Conservation (phyloP, 2,329 filamentous ascomycete species). For the Aspergillus niger region DNA sequence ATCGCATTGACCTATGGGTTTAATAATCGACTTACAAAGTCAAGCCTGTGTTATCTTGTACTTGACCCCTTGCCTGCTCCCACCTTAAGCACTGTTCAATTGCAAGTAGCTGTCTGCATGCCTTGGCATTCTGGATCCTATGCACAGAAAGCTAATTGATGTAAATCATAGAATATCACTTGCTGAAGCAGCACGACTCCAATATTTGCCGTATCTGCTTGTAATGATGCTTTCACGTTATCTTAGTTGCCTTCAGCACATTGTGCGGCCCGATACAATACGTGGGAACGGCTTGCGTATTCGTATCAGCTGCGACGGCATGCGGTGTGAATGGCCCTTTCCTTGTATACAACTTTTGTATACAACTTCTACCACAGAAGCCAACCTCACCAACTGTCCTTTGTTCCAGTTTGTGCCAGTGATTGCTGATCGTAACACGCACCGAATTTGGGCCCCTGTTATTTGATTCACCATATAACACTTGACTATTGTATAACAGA, state of each 20-base stretch:
- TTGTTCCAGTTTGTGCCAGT: too few relatives aligned
- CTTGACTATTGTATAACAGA: too few relatives aligned
- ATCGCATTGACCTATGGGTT: constrained; percentile 22
- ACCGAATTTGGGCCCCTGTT: too few relatives aligned
- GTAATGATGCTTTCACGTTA: not conserved
- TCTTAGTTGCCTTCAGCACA: not conserved
- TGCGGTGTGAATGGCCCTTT: too few relatives aligned
- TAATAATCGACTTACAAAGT: constrained; percentile 24
- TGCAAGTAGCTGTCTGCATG: too few relatives aligned
- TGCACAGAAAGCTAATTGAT: not conserved
- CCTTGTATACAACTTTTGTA: too few relatives aligned
- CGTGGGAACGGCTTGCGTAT: not conserved
- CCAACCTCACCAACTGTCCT: too few relatives aligned
- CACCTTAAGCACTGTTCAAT: too few relatives aligned
- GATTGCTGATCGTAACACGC: too few relatives aligned
- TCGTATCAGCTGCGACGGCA: not conserved
- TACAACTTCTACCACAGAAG: too few relatives aligned
- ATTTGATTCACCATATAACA: too few relatives aligned
- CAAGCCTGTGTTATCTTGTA: constrained; percentile 15
- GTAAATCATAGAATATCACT: not conserved
- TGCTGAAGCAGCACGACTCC: not conserved
- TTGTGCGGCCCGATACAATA: not conserved
- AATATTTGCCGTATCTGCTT: not conserved
- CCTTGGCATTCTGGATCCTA: too few relatives aligned
- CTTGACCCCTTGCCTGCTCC: not conserved